phyloP scores from a whole-genome alignment of 768 basidiomycete species.

The Trametes cubensis region DNA sequence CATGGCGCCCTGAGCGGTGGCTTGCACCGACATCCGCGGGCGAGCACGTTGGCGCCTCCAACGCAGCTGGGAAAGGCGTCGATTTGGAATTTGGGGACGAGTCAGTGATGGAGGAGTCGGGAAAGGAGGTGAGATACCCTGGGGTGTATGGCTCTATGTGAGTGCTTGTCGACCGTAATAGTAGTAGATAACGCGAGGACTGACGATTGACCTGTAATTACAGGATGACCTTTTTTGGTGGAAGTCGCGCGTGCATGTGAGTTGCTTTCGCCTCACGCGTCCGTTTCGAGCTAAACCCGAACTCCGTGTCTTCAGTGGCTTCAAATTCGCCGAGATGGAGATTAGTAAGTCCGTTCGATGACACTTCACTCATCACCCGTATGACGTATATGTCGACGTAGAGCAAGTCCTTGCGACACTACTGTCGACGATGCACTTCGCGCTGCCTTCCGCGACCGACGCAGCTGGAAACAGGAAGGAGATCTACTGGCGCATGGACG shows the following conservation, averaged over 20 bases:
- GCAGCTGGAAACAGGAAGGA: conserved; percentile 37
- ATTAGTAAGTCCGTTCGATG: conserved; percentile 19
- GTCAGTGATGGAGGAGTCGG: background rate
- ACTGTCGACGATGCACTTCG: conserved; percentile 39
- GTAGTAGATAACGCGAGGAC: too few species aligned
- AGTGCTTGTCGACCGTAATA: background rate
- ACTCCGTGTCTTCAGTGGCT: conserved; percentile 17
- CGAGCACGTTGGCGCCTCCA: background rate
- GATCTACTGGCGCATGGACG: conserved; percentile 41
- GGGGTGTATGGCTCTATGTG: conserved; percentile 29
- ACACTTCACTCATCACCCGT: background rate
- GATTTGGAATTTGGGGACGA: conserved; percentile 16
- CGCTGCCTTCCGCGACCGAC: conserved; percentile 35
- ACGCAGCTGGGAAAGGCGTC: background rate
- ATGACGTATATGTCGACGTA: conserved; percentile 1
- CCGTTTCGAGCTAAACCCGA: too few species aligned
- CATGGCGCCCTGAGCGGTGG: conserved; percentile 68
- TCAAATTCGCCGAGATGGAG: conserved; percentile 31
- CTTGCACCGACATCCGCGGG: conserved; percentile 29
- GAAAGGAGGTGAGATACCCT: conserved; percentile 21
- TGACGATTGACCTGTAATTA: background rate
- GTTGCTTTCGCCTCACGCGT: background rate
- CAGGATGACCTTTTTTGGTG: conserved; percentile 33
- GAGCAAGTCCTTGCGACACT: conserved; percentile 43
- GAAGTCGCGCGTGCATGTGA: conserved; percentile 28